phyloP scores from a whole-genome alignment of 2,329 filamentous ascomycete genomes.

The Pseudogymnoascus sp. region DNA sequence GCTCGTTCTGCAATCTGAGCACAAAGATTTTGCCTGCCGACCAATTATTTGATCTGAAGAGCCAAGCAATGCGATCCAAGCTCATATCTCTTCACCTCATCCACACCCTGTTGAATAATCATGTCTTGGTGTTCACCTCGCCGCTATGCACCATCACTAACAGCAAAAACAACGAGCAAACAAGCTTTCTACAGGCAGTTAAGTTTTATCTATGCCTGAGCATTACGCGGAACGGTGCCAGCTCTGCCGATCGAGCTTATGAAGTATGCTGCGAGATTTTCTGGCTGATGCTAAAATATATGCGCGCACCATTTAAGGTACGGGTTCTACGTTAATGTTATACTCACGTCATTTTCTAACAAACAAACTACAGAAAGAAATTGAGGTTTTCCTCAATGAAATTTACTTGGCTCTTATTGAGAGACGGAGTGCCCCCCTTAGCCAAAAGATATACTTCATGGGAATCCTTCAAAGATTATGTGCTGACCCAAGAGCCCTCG shows the following conservation, averaged over 20 bases:
- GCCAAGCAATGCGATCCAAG: constrained; percentile 96
- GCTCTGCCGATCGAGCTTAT: constrained; percentile 84
- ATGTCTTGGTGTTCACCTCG: constrained; percentile 83
- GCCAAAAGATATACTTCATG: constrained; percentile 90
- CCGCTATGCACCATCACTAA: constrained; percentile 88
- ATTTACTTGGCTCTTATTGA: constrained; percentile 92
- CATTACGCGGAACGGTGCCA: constrained; percentile 89
- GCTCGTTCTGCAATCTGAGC: constrained; percentile 94
- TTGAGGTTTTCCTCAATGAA: constrained; percentile 96
- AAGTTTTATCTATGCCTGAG: constrained; percentile 96
- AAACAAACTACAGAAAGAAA: constrained; percentile 64
- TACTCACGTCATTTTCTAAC: constrained; percentile 6
- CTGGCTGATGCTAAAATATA: constrained; percentile 91
- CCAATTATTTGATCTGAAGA: constrained; percentile 85
- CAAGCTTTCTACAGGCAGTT: constrained; percentile 85
- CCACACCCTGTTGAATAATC: constrained; percentile 90
- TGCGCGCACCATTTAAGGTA: constrained; percentile 90
- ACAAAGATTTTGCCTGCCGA: constrained; percentile 86
- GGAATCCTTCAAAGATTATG: constrained; percentile 77
- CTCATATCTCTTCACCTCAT: constrained; percentile 92
- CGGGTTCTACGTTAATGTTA: constrained; percentile 21
- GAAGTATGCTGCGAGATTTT: constrained; percentile 97
- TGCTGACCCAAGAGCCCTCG: constrained; percentile 77
- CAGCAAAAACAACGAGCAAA: constrained; percentile 80
- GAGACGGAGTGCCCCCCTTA: constrained; percentile 74